These are phyloP conservation scores for Phaeosphaeria sp. DNA, from an alignment of 2,329 filamentous ascomycete genomes.

Conservation along the genomic window DNA sequence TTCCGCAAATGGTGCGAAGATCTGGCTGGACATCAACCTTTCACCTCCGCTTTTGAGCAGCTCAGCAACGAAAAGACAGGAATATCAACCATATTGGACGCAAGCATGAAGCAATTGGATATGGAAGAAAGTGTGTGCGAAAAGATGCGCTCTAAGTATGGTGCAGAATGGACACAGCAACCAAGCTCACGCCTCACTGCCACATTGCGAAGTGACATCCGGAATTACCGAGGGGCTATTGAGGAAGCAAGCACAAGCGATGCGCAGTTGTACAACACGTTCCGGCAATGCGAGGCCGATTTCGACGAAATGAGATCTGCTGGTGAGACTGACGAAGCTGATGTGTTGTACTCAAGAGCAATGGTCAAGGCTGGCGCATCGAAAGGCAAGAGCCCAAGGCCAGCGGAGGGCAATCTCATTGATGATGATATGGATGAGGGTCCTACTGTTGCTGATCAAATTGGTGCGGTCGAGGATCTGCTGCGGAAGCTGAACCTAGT, in stretches of 20 bases:
- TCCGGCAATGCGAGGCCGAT: constrained; percentile 83
- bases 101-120: constrained; percentile 85
- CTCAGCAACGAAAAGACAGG: constrained; percentile 78
- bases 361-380: constrained; percentile 76
- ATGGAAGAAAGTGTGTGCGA: constrained; percentile 98
- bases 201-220: constrained; percentile 84
- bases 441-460: constrained; percentile 85
- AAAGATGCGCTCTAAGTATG: constrained; percentile 99
- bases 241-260: constrained; percentile 91
- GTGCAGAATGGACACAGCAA: constrained; percentile 94
- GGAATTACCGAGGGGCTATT: constrained; percentile 85
- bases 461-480: constrained; percentile 85
- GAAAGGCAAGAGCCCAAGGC: constrained; percentile 66
- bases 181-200: constrained; percentile 89
- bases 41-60: constrained; percentile 77
- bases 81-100: constrained; percentile 75
- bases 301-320: constrained; percentile 96
- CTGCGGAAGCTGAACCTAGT: constrained; percentile 90
- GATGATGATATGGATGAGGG: constrained; percentile 89
- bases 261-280: constrained; percentile 78
- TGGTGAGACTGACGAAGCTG: constrained; percentile 83
- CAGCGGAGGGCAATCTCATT: constrained; percentile 78
- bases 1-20: constrained; percentile 95
- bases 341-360: constrained; percentile 86
- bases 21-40: constrained; percentile 83